Evolutionary conservation across 352 stramenopile species (phyloP).

Genomic region (Globisporangium parvum): DNA sequence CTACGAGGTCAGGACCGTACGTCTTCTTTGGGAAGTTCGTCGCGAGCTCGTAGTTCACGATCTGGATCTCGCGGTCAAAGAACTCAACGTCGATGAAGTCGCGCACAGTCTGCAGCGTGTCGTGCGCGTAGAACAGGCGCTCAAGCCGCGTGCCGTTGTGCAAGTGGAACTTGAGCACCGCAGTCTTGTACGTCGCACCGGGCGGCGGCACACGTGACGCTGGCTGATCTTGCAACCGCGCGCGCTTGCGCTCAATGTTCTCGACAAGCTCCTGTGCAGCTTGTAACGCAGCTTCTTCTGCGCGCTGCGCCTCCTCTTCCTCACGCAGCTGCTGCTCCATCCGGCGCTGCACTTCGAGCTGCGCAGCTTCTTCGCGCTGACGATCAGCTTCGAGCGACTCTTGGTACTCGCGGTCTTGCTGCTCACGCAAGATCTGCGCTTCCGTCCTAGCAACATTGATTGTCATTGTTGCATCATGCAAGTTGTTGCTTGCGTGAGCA

Average conservation of each 20-base stretch:
- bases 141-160: constrained; percentile 73
- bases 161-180: constrained; percentile 74
- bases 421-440: constrained; percentile 81
- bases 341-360: constrained; percentile 38
- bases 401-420: constrained; percentile 93
- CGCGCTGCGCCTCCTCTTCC: constrained; percentile 8
- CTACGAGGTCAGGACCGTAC: constrained; percentile 51
- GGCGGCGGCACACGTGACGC: constrained; percentile 40
- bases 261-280: constrained; percentile 27
- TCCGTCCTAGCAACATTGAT: constrained; percentile 39
- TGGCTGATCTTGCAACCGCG: constrained; percentile 33
- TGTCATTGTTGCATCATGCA: background rate
- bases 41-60: constrained; percentile 76
- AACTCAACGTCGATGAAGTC: constrained; percentile 82
- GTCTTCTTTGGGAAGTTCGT: constrained; percentile 83
- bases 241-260: constrained; percentile 57
- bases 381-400: constrained; percentile 90
- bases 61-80: constrained; percentile 66
- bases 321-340: constrained; percentile 20
- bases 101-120: constrained; percentile 70
- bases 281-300: constrained; percentile 22
- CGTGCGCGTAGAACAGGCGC: constrained; percentile 74
- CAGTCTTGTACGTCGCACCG: constrained; percentile 59
- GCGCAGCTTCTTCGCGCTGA: constrained; percentile 50
- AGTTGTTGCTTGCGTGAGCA: background rate